These are phyloP conservation scores for Xylaria cubensis DNA, from an alignment of 495 filamentous ascomycete genomes.

Conservation along the genomic window DNA sequence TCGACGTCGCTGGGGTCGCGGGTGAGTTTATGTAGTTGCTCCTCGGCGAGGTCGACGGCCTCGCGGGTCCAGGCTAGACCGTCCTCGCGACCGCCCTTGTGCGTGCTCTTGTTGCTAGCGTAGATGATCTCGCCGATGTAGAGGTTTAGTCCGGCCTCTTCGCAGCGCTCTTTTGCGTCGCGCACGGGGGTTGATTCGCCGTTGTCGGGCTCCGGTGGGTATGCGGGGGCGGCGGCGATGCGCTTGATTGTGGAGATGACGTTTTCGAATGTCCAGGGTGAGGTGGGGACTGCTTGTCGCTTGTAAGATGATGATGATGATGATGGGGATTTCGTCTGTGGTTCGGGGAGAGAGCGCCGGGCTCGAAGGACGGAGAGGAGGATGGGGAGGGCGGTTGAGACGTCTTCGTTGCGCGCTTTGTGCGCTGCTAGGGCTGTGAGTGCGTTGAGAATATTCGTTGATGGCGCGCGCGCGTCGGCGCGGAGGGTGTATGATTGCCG, in stretches of 20 bases:
- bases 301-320: conserved; percentile 20
- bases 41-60: conserved; percentile 70
- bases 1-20: conserved; percentile 22
- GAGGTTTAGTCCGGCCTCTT: conserved; percentile 82
- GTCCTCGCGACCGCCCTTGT: conserved; percentile 54
- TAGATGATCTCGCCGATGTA: conserved; percentile 96
- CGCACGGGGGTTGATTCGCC: conserved; percentile 70
- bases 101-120: conserved; percentile 44
- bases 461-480: conserved; percentile 58
- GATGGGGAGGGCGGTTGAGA: conserved; percentile 76
- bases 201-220: conserved; percentile 68
- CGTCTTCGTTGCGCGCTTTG: conserved; percentile 69
- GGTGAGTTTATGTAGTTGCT: conserved; percentile 52
- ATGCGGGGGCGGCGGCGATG: conserved; percentile 60
- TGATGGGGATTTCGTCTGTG: conserved; percentile 4
- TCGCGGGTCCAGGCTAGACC: conserved; percentile 87
- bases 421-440: conserved; percentile 80
- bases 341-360: conserved; percentile 53
- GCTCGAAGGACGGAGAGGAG: conserved; percentile 84
- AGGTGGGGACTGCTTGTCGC: conserved; percentile 12
- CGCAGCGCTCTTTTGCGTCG: conserved; percentile 68
- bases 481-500: conserved; percentile 65
- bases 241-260: conserved; percentile 52
- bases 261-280: conserved; percentile 45
- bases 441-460: conserved; percentile 73